Base-by-base conservation (phyloP, 1,284 basidiomycete species). In the Austroboletus olivaceoglutinosus region DNA sequence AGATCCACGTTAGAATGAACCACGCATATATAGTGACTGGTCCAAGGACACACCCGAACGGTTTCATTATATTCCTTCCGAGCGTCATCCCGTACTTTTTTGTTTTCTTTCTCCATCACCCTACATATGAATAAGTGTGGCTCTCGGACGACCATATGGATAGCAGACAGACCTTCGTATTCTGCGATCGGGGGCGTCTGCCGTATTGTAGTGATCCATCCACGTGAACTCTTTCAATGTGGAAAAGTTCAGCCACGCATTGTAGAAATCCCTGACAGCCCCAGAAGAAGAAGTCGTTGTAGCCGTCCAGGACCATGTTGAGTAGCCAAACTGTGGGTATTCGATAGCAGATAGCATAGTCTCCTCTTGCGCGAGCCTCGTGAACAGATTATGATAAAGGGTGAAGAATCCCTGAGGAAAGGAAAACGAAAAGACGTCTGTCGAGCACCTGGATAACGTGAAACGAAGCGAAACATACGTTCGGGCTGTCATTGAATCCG, bases 21-120 rank as follows among this genome's bases (percentile, higher is more conserved):
- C 11, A 5, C 16, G 23, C 11, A 16, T 27, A 25, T 1, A 30
- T 25, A 40, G 22, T 27, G 18, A 4, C 15, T 39, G 19, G 18
- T 23, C 27, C 4, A 34, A 22, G 18, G 3, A 55, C 85, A 49
- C 61, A 93, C 93, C 63, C 88, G 76, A 31, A 99, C 78, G 1
- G 88, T 89, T 41, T 98, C 95, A 61, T 96, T 98, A 70, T 97
- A 99, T 58, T 99, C 96, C 63, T 83, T 83, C 34, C 90, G 79
- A 7, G 90, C 89, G 38, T 91, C 89, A 36, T 97, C 93, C 15
- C 95, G 80, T 9, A 85, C 82, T 60, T 93, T 93, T 70, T 92
- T 93, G 70, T 99, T 99, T 60, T 98, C 97, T 63, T 89, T 91
- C 68, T 99, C 97, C 89, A 99, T 95, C 34, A 93, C 63, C 55